Evolutionary conservation across 306 rosid species (phyloP), one percentile per base, ranked within the genome.

Genomic region (Canavalia ensiformis): DNA sequence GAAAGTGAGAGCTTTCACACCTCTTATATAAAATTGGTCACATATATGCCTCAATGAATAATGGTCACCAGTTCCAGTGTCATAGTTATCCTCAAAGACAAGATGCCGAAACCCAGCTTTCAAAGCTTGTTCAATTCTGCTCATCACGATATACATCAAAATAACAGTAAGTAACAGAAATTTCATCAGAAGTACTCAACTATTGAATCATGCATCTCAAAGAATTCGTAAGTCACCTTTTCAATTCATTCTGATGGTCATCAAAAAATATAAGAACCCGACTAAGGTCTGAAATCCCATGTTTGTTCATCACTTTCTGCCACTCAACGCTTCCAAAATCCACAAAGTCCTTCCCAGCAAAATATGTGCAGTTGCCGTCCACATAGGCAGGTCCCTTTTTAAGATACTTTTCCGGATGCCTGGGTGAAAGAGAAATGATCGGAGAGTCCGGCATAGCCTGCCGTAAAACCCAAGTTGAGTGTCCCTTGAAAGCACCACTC

Each of bases 401-500:
- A 41, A 96, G 91, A 85, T 90, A 96, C 89, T 92, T 96, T 80
- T 91, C 98, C 0, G 99, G 99, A 90, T 93, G 99, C 86, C 97
- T 89, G 9, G 99, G 99, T 13, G 99, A 78, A 70, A 96, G 84
- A 30, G 99, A 93, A 68, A 96, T 74, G 73, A 96, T 93, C 3
- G 87, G 90, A 0, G 91, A 85, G 58, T 89, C 85, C 1, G 97
- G 98, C 99, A 90, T 90, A 28, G 99, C 98, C 83, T 96, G 98
- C 81, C 99, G 88, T 84, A 96, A 84, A 69, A 96, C 97, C 99
- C 99, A 96, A 75, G 99, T 96, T 44, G 99, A 96, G 77, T 96
- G 99, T 62, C 98, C 99, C 90, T 94, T 96, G 90, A 93, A 96
- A 72, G 97, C 99, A 47, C 99, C 99, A 68, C 98, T 96, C 91